These are phyloP conservation scores for Populus ilicifolia DNA, from an alignment of 345 rosid species.

Conservation along the genomic window DNA sequence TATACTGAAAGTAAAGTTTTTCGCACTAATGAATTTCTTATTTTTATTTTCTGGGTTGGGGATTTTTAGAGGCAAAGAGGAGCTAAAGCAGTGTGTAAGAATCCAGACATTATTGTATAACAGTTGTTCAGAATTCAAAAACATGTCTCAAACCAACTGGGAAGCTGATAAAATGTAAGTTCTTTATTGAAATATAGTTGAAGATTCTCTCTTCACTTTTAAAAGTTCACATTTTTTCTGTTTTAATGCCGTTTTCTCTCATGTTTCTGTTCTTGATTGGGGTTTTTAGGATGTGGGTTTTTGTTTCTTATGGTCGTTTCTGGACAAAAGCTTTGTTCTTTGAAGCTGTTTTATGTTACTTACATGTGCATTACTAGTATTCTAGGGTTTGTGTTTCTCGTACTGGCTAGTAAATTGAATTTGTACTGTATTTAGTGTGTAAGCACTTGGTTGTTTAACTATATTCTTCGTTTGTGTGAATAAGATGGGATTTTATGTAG, in stretches of 20 bases:
- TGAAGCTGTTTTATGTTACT: slow-evolving; percentile 9
- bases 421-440: background rate
- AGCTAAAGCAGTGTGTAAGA: background rate
- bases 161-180: slow-evolving; percentile 99
- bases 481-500: background rate
- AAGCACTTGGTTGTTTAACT: background rate
- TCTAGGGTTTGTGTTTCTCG: slow-evolving; percentile 36
- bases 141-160: slow-evolving; percentile 96
- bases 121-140: slow-evolving; percentile 4
- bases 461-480: background rate
- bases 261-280: slow-evolving; percentile 26
- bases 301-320: slow-evolving; percentile 16
- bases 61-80: slow-evolving; percentile 8
- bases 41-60: slow-evolving; percentile 8
- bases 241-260: background rate
- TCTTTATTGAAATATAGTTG: background rate
- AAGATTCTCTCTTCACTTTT: background rate
- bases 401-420: background rate
- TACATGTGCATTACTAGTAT: slow-evolving; percentile 5
- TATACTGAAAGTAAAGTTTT: background rate
- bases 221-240: background rate
- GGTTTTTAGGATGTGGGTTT: slow-evolving; percentile 21
- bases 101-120: slow-evolving; percentile 1
- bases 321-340: slow-evolving; percentile 24
- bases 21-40: too few relatives aligned